Evolutionary conservation across 2,329 filamentous ascomycete genomes (phyloP), one percentile per base, ranked within the genome.

Genomic region (Apiospora rasikravindrae): DNA sequence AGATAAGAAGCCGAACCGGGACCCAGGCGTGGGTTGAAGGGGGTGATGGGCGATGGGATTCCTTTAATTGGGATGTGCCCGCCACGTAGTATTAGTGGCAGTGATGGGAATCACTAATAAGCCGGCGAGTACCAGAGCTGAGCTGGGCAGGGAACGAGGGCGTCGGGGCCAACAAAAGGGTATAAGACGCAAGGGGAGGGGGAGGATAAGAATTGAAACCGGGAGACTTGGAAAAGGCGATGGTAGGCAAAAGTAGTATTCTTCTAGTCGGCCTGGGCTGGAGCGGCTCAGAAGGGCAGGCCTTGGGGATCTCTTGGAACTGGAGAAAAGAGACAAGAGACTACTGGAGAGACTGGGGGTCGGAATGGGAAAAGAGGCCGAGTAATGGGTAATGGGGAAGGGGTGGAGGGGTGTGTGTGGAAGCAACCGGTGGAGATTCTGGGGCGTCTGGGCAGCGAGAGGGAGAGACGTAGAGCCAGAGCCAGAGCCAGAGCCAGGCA

Each of bases 361-460:
- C 67, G 67, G 67, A 49, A 69, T 69, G 67, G 67, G 67, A 45
- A 68, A 68, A 47, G 26, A 69, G 26, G 67, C 67, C 44, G 44
- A 69, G 67, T 47, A 33, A 68, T 49, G 42, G 67, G 47, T 73
- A 76, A 73, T 75, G 73, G 73, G 75, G 72, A 73, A 67, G 67
- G 72, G 72, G 73, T 61, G 67, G 73, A 71, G 69, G 71, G 69
- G 69, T 47, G 68, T 47, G 29, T 51, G 45, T 47, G 69, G 49
- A 51, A 53, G 69, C 40, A 42, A 42, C 29, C 33, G 51, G 69
- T 64, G 57, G 57, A 64, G 57, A 64, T 64, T 64, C 57, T 64
- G 57, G 57, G 57, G 57, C 57, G 57, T 64, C 57, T 64, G 33
- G 57, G 57, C 33, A 64, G n/a, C 19, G n/a, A n/a, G n/a, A n/a